Base-by-base conservation (phyloP, 2,329 filamentous ascomycete species). In the Pseudopyrenochaeta lycopersici region DNA sequence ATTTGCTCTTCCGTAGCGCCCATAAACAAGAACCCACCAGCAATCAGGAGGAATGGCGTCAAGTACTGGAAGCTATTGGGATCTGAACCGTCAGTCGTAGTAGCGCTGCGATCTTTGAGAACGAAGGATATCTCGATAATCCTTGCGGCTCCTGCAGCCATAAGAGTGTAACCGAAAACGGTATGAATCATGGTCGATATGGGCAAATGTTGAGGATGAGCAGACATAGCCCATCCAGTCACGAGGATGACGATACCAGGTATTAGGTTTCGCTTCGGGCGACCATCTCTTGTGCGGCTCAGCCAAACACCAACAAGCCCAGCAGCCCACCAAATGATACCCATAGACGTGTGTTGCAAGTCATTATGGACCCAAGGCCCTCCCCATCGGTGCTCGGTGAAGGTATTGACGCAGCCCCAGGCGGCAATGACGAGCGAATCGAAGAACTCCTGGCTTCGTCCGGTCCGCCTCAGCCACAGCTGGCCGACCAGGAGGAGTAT, bases 331-430 rank as follows among this genome's bases (percentile, higher is more conserved):
- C 95, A 99, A 46, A 99, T 88, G 58, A 99, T 87, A n/a, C 95
- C 95, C 94, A 99, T 98, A n/a, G 90, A 91, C 0, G 95, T 99
- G 76, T 99, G 95, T 76, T 99, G 94, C 79, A 97, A 87, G 75
- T 99, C 95, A 71, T 97, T 98, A 76, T 86, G 87, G 46, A 90
- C 92, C 95, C 95, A 99, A 0, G 86, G 84, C 1, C 83, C 83
- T 49, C 95, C 95, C 95, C 95, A 99, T 46, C 90, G 87, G 73
- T 99, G 95, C 77, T 98, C 95, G 15, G 95, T 99, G 66, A 99
- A 98, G 7, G 95, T 98, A 77, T 98, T 99, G 77, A 99, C 89
- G 72, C 92, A 96, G 30, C 94, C 95, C 95, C 95, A 99, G 1
- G 90, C 88, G 1, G 93, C 91, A 71, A 99, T 98, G 64, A 97